Percentiles rank a stretch among this genome's conserved stretches.
phyloP scores from a whole-genome alignment of 1,284 basidiomycete genomes.

The Bjerkandera adusta region DNA sequence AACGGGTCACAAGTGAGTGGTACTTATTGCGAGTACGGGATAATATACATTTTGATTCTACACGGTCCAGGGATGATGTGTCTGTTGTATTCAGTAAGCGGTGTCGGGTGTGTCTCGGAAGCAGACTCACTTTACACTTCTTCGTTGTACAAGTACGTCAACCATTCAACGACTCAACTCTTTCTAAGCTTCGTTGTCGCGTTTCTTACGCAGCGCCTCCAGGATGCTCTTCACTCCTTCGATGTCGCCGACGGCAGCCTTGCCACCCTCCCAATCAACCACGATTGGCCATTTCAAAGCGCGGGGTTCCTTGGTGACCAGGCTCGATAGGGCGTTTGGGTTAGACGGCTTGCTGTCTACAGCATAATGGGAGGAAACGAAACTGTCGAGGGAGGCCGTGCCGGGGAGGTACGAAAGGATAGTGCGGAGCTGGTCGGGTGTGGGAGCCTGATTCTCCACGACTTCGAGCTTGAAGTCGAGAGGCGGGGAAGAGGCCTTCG shows the following conservation, averaged over 20 bases:
- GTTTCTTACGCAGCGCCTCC: slow-evolving; percentile 56
- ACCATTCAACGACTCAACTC: too few relatives aligned
- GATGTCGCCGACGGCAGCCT: slow-evolving; percentile 61
- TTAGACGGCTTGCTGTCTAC: slow-evolving; percentile 41
- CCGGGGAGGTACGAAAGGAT: slow-evolving; percentile 57
- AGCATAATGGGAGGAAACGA: slow-evolving; percentile 57
- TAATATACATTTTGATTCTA: too few relatives aligned
- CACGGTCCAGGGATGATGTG: too few relatives aligned
- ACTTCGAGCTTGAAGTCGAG: slow-evolving; percentile 71
- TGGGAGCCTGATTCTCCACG: slow-evolving; percentile 61
- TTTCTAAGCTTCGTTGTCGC: slow-evolving; percentile 63
- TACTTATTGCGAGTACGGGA: too few relatives aligned
- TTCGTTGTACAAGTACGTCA: slow-evolving; percentile 42
- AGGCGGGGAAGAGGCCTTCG: slow-evolving; percentile 41
- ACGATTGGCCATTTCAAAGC: slow-evolving; percentile 76
- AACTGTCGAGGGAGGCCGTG: slow-evolving; percentile 33
- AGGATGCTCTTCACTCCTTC: slow-evolving; percentile 64
- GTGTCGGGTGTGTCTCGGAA: too few relatives aligned
- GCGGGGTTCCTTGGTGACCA: slow-evolving; percentile 53
- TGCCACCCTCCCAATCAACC: slow-evolving; percentile 74
- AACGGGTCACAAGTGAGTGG: too few relatives aligned
- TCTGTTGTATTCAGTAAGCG: too few relatives aligned
- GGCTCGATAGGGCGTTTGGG: slow-evolving; percentile 43
- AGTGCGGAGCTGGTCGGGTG: slow-evolving; percentile 60
- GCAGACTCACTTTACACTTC: too few relatives aligned